Conservation (phyloP, 208 protist genomes). For the Leishmania lainsoni region DNA sequence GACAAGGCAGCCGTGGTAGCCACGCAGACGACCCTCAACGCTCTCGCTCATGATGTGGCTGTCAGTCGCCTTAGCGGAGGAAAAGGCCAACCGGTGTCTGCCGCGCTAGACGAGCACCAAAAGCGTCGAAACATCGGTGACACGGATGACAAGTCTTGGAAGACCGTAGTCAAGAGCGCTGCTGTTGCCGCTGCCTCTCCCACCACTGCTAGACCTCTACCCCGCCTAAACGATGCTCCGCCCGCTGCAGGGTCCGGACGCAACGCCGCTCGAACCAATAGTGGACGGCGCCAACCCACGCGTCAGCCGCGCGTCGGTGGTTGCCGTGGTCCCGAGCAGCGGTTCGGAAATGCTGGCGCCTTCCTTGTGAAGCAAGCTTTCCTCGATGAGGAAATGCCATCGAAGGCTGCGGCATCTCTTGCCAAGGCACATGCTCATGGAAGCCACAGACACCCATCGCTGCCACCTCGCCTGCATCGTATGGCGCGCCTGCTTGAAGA, state of each 20-base stretch:
- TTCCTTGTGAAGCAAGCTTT: constrained; percentile 31
- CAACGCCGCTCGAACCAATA: constrained; percentile 21
- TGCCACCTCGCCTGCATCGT: constrained; percentile 42
- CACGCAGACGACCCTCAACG: constrained; percentile 4
- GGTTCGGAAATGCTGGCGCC: constrained; percentile 24
- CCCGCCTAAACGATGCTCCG: not conserved
- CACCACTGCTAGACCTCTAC: not conserved
- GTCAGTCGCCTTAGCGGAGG: constrained; percentile 21
- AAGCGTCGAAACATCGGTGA: not conserved
- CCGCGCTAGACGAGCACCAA: constrained; percentile 17
- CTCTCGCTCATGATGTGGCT: constrained; percentile 17
- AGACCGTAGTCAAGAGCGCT: not conserved
- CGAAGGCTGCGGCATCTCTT: not conserved
- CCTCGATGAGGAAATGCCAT: constrained; percentile 2
- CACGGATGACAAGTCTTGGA: not conserved
- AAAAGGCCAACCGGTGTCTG: constrained; percentile 15
- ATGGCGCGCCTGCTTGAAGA: constrained; percentile 44
- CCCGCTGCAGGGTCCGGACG: constrained; percentile 19
- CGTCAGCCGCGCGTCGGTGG: not conserved
- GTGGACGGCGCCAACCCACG: not conserved
- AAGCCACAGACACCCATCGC: not conserved
- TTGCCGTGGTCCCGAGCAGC: not conserved
- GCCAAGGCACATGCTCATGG: not conserved
- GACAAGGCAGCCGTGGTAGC: not conserved
- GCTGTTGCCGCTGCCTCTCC: not conserved